These are phyloP conservation scores for Xylaria scruposa DNA, from an alignment of 495 filamentous ascomycete genomes.

Conservation along the genomic window DNA sequence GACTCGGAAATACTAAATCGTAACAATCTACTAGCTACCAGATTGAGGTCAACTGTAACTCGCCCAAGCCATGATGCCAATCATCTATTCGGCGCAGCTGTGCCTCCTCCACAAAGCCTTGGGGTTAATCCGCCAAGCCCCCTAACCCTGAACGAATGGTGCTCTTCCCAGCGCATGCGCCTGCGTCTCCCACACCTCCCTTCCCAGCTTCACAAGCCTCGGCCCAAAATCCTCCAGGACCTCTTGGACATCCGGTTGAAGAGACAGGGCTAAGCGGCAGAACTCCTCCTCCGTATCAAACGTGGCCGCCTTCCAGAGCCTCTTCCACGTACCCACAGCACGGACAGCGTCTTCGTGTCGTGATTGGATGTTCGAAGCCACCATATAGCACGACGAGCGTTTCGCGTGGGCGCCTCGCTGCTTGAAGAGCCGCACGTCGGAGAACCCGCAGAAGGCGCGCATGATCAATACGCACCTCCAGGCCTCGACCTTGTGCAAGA, in stretches of 20 bases:
- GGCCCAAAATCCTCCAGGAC: conserved; percentile 53
- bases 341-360: conserved; percentile 39
- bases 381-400: conserved; percentile 62
- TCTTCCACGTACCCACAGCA: conserved; percentile 52
- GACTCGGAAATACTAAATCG: too few relatives aligned
- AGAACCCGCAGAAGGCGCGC: conserved; percentile 52
- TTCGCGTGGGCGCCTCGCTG: conserved; percentile 48
- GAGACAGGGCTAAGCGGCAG: conserved; percentile 11
- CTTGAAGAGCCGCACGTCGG: conserved; percentile 57
- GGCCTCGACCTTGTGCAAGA: conserved; percentile 58
- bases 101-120: neutral
- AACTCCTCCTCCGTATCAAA: conserved; percentile 50
- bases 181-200: conserved; percentile 50
- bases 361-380: conserved; percentile 56
- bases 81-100: neutral
- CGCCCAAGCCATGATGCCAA: neutral
- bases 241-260: conserved; percentile 34
- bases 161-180: conserved; percentile 50
- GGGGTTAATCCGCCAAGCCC: neutral
- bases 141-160: conserved; percentile 34
- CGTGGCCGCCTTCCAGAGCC: conserved; percentile 52
- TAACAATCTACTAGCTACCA: too few relatives aligned
- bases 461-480: conserved; percentile 50
- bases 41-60: too few relatives aligned
- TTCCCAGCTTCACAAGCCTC: conserved; percentile 44